Conservation (phyloP, 2,329 filamentous ascomycete species). For the Arachnomyces sp. region DNA sequence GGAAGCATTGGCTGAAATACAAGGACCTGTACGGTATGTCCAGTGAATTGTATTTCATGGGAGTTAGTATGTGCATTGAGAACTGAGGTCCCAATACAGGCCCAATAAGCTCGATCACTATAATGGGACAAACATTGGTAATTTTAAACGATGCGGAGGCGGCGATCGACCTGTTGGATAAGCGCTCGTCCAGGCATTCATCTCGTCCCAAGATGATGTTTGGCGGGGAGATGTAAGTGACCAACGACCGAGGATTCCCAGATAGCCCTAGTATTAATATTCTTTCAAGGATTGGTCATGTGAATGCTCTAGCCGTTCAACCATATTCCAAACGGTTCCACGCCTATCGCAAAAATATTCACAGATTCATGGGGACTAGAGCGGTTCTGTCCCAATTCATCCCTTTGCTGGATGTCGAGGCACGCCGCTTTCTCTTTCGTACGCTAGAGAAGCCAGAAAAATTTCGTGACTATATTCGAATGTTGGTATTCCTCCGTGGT, state of each 20-base stretch:
- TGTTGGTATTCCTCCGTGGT: conserved; percentile 16
- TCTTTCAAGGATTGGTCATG: conserved; percentile 30
- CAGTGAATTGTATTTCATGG: neutral
- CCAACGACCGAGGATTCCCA: neutral
- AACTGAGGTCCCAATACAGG: conserved; percentile 12
- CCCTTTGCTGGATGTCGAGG: conserved; percentile 37
- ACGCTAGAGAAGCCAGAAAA: conserved; percentile 32
- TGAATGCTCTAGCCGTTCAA: conserved; percentile 26
- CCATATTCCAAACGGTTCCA: conserved; percentile 32
- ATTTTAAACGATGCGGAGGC: conserved; percentile 27
- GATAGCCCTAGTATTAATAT: neutral
- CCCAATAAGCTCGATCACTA: conserved; percentile 30
- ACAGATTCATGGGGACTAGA: conserved; percentile 39
- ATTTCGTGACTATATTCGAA: conserved; percentile 36
- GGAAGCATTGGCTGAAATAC: conserved; percentile 37
- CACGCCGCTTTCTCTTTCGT: conserved; percentile 36
- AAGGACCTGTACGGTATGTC: conserved; percentile 34
- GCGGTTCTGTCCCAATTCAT: conserved; percentile 32
- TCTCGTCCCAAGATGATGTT: conserved; percentile 25
- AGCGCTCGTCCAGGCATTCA: conserved; percentile 23
- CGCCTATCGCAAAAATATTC: conserved; percentile 39
- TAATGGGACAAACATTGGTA: conserved; percentile 29
- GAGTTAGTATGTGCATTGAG: neutral
- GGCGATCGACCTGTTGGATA: conserved; percentile 14
- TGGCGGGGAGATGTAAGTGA: conserved; percentile 30